Conservation (phyloP, 2,329 filamentous ascomycete species). For the Leptodontidium sp. region DNA sequence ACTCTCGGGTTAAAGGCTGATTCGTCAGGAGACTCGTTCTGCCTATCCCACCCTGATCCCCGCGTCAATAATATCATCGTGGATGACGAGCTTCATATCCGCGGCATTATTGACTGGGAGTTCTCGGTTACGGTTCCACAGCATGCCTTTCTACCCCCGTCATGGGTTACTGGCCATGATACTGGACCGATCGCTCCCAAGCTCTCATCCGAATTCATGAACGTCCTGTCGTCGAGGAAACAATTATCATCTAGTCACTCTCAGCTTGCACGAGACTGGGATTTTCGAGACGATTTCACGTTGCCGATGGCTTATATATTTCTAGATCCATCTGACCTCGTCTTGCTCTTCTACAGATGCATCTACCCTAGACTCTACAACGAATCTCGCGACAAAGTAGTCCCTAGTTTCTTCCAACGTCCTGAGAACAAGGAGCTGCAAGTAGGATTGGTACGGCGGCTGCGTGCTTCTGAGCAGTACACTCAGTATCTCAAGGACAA, state of each 20-base stretch:
- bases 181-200: slow-evolving; percentile 1
- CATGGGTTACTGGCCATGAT: slow-evolving; percentile 9
- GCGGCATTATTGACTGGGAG: slow-evolving; percentile 12
- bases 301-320: slow-evolving; percentile 14
- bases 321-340: slow-evolving; percentile 7
- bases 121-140: slow-evolving; percentile 10
- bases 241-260: neutral
- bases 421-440: slow-evolving; percentile 6
- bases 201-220: slow-evolving; percentile 12
- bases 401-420: slow-evolving; percentile 11
- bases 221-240: slow-evolving; percentile 7
- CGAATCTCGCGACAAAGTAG: slow-evolving; percentile 5
- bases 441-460: neutral
- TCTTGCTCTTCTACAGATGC: slow-evolving; percentile 7
- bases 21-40: slow-evolving; percentile 10
- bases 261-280: slow-evolving; percentile 12
- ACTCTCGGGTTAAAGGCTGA: slow-evolving; percentile 4
- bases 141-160: slow-evolving; percentile 8
- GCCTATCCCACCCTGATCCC: neutral
- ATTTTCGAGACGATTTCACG: slow-evolving; percentile 8
- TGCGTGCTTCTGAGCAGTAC: neutral
- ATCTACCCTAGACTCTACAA: slow-evolving; percentile 3
- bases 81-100: slow-evolving; percentile 15
- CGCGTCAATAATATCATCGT: slow-evolving; percentile 13
- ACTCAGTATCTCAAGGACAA: slow-evolving; percentile 12